A percentile compares a stretch with the other conserved stretches of the same genome.
phyloP scores from a whole-genome alignment of 2,329 filamentous ascomycete genomes.

The Davidsoniella eucalypti region DNA sequence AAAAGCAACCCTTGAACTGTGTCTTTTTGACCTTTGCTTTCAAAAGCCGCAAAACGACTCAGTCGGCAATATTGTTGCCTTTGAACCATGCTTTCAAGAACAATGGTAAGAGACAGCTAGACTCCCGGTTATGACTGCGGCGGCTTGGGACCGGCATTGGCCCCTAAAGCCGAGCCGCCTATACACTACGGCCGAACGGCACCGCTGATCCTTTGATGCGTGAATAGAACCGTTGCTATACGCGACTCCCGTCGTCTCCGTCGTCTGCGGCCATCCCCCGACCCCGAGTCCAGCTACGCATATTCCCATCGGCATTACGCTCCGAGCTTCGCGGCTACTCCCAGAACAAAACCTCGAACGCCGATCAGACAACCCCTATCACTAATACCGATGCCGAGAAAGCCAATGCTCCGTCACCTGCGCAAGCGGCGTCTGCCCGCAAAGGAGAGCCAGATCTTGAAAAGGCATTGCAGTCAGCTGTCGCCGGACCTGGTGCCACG shows the following conservation, averaged over 20 bases:
- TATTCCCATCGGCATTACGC: neutral
- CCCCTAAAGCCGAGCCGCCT: neutral
- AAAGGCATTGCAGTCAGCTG: slow-evolving; percentile 5
- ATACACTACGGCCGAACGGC: neutral
- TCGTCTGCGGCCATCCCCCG: neutral
- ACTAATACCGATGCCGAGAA: too few relatives aligned
- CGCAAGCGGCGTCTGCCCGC: neutral
- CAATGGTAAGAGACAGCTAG: neutral
- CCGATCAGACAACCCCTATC: neutral
- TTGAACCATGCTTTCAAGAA: neutral
- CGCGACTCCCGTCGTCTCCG: slow-evolving; percentile 1
- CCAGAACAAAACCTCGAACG: neutral
- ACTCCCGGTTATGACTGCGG: neutral
- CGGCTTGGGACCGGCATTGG: neutral
- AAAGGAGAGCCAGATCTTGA: neutral
- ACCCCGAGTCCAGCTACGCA: neutral
- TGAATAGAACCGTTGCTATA: slow-evolving; percentile 3
- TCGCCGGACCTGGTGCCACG: neutral
- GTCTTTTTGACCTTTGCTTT: neutral
- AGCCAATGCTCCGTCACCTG: neutral
- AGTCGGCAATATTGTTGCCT: neutral
- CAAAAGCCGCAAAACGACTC: neutral
- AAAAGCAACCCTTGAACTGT: too few relatives aligned
- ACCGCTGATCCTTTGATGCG: neutral
- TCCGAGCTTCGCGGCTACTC: slow-evolving; percentile 1